Percentiles rank a stretch among this genome's conserved stretches.
Conservation (phyloP, 1,139 yeast genomes). For the Kurtzmaniella quercitrusa region DNA sequence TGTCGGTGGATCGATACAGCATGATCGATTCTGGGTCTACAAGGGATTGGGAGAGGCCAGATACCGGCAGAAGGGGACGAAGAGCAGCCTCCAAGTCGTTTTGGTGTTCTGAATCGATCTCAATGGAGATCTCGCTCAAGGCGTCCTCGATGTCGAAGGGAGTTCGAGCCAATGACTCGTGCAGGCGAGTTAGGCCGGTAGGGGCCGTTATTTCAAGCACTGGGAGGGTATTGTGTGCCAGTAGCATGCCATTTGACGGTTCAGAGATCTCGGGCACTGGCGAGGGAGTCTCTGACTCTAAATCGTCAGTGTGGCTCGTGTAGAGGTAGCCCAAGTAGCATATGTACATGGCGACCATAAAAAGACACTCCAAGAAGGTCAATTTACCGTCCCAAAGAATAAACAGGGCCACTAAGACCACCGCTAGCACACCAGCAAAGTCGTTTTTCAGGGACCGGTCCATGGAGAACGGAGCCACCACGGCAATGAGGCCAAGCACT, state of each 20-base stretch:
- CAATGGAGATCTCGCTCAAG: conserved; percentile 12
- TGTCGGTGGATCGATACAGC: neutral
- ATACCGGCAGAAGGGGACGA: neutral
- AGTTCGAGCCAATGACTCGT: conserved; percentile 7
- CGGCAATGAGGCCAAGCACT: conserved; percentile 32
- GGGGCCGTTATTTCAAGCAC: conserved; percentile 1
- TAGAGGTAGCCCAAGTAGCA: conserved; percentile 18
- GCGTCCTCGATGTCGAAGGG: conserved; percentile 26
- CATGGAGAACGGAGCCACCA: conserved; percentile 21
- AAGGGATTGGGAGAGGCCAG: neutral
- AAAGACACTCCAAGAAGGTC: conserved; percentile 40
- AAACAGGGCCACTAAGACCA: conserved; percentile 35
- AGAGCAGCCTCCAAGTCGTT: neutral
- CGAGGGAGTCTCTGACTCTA: neutral
- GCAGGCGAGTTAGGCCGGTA: conserved; percentile 8
- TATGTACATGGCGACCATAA: conserved; percentile 38
- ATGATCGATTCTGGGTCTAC: neutral
- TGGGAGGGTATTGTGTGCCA: neutral
- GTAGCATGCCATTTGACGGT: neutral
- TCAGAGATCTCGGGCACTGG: neutral
- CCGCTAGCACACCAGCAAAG: conserved; percentile 28
- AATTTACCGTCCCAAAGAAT: conserved; percentile 50
- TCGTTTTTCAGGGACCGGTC: conserved; percentile 23
- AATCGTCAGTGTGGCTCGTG: neutral
- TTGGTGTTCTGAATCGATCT: neutral